Base-by-base conservation (phyloP, 2,329 filamentous ascomycete genomes). In the Penicillium concentricum region DNA sequence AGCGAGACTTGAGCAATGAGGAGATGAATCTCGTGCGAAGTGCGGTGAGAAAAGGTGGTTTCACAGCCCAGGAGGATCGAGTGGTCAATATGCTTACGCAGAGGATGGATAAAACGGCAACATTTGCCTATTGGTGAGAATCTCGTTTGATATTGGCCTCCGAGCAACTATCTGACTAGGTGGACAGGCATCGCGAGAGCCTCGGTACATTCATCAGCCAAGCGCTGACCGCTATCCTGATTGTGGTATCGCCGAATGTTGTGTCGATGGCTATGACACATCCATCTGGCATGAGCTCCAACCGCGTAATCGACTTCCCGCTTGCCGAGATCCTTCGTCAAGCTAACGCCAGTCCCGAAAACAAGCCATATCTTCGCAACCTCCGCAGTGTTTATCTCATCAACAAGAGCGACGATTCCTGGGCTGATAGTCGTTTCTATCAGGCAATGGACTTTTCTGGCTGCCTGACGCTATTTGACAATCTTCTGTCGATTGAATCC, bases 81-180 rank as follows among this genome's bases (percentile, higher is more conserved):
- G 35, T 67, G 3, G 15, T 67, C 18, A 62, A 67, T 35, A 65
- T 67, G 57, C 46, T 66, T 3, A 51, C 65, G 57, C 58, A 60
- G 41, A 51, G 58, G 28, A 53, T 49, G 32, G 51, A 48, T n/a
- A 26, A 45, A 22, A 15, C 8, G 24, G n/a, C 38, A 28, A 6
- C 2, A 2, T 34, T 16, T 38, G 8, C 4, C 9, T 37, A 51
- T 32, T 18, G 13, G 46, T 50, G 20, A 51, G 46, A 39, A 18
- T 22, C 5, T 20, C 9, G 18, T 34, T 20, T 22, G 13, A 18
- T 18, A 3, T 15, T 20, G 15, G 15, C 20, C 6, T 18, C 20
- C 3, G 15, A 12, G 10, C 8, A n/a, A 32, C 3, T 13, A 6
- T 50, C 26, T 37, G 4, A 45, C 7, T 3, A 12, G 2, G 20